Base-by-base conservation (phyloP, 371 early-diverging fungal genomes). In the Fennellomyces sp. region DNA sequence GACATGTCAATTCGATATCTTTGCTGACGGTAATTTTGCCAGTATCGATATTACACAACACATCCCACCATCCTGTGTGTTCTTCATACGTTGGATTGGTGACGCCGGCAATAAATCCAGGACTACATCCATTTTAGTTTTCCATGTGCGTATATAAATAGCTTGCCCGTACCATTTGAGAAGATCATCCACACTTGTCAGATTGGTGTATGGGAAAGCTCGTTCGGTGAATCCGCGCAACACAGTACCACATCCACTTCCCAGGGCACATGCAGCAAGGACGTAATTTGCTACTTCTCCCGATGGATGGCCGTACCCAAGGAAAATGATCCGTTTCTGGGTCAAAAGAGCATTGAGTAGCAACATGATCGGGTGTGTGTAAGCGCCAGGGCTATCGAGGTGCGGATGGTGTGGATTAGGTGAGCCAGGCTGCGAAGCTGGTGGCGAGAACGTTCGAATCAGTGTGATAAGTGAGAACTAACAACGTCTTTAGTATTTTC, bases 31-130 rank as follows among this genome's bases (percentile, higher is more conserved):
- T 91, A 55, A 97, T 94, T 63, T 90, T 91, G 25, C 95, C 95
- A 1, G 95, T 94, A 53, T 89, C 89, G 56, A 97, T 90, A 64
- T 97, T 93, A 72, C 92, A 94, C 15, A 95, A 76, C 3, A 97
- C 87, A 73, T 97, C 98, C 97, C 97, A 97, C 96, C 97, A 95
- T 48, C 86, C 81, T 11, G 91, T 85, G 51, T 95, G 91, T 61
- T 94, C 94, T 64, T 95, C 95, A 71, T 96, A 95, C 0, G 93
- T 85, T 17, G 95, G 95, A 75, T 97, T 97, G 0, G 97, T 94
- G 4, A 96, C 96, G 19, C 98, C 98, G 2, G 98, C 98, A 73
- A 97, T 95, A 68, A 91, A 97, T 1, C 96, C 97, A 31, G 94
- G 88, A 51, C 91, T 91, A 50, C 15, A 21, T n/a, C n/a, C n/a